Percentiles rank a stretch among this genome's conserved stretches.
phyloP scores from a whole-genome alignment of 1,139 yeast species.

The Taiozyma sp. region DNA sequence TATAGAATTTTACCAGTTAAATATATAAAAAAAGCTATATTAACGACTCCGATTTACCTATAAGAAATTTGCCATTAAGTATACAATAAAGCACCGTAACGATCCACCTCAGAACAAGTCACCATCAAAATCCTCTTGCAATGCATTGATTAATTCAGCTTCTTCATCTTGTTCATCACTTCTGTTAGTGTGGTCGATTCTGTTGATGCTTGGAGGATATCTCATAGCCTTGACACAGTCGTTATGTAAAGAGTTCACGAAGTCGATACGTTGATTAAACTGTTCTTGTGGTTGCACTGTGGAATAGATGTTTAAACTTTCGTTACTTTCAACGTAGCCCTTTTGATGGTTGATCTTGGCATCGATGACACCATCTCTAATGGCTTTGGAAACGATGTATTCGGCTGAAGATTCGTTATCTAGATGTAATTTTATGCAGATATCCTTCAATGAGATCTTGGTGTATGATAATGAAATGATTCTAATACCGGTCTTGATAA shows the following conservation, averaged over 20 bases:
- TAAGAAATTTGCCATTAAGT: neutral
- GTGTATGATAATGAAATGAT: slow-evolving; percentile 90
- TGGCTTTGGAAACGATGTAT: slow-evolving; percentile 93
- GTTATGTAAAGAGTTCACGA: slow-evolving; percentile 85
- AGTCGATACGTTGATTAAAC: slow-evolving; percentile 89
- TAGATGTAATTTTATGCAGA: slow-evolving; percentile 82
- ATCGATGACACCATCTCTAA: slow-evolving; percentile 96
- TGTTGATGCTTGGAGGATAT: slow-evolving; percentile 47
- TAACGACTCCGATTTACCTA: neutral
- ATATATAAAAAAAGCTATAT: neutral
- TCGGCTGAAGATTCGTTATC: slow-evolving; percentile 96
- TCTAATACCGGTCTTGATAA: slow-evolving; percentile 95
- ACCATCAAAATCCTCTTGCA: slow-evolving; percentile 44
- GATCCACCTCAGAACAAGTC: slow-evolving; percentile 19
- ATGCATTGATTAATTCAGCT: slow-evolving; percentile 46
- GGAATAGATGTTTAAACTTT: slow-evolving; percentile 79
- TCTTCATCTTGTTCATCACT: slow-evolving; percentile 48
- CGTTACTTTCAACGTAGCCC: slow-evolving; percentile 90
- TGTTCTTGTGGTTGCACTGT: slow-evolving; percentile 83
- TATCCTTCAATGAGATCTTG: slow-evolving; percentile 83
- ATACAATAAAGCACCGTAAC: neutral
- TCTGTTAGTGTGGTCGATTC: slow-evolving; percentile 30
- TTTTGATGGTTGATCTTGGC: slow-evolving; percentile 88
- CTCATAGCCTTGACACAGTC: slow-evolving; percentile 96
- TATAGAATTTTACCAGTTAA: neutral